Evolutionary conservation across 148 eudicot genomes (phyloP).

Genomic region (Spergularia bocconei): DNA sequence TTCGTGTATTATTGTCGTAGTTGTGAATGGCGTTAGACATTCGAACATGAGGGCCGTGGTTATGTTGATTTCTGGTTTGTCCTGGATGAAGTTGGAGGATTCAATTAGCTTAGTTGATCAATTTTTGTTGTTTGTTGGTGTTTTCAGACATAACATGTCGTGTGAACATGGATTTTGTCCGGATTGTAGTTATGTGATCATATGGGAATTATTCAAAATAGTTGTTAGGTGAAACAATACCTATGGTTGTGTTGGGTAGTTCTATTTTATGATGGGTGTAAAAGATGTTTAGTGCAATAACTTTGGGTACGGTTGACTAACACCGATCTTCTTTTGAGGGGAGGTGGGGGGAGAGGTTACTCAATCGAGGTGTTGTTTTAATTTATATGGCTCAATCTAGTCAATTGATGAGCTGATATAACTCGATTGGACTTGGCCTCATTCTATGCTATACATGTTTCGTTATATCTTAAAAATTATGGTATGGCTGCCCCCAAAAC

Average conservation of each 20-base stretch:
- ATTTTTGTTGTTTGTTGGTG: not conserved
- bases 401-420: not conserved
- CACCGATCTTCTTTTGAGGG: not conserved
- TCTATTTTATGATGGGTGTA: not conserved
- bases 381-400: not conserved
- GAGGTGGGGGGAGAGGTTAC: not conserved
- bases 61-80: not conserved
- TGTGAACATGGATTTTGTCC: not conserved
- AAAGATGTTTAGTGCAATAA: not conserved
- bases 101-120: not conserved
- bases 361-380: not conserved
- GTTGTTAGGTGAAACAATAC: not conserved
- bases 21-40: not conserved
- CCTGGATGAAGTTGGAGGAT: not conserved
- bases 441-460: not conserved
- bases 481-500: not conserved
- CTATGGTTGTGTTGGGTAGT: not conserved
- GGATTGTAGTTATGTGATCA: not conserved
- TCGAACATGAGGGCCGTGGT: not conserved
- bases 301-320: not conserved
- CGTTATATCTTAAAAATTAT: not conserved
- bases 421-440: not conserved
- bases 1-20: not conserved
- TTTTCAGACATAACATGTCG: not conserved
- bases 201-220: conserved; percentile 1